A percentile compares a stretch with the other conserved stretches of the same genome.
phyloP scores from a whole-genome alignment of 345 rosid genomes.

The Cardamine occulta region DNA sequence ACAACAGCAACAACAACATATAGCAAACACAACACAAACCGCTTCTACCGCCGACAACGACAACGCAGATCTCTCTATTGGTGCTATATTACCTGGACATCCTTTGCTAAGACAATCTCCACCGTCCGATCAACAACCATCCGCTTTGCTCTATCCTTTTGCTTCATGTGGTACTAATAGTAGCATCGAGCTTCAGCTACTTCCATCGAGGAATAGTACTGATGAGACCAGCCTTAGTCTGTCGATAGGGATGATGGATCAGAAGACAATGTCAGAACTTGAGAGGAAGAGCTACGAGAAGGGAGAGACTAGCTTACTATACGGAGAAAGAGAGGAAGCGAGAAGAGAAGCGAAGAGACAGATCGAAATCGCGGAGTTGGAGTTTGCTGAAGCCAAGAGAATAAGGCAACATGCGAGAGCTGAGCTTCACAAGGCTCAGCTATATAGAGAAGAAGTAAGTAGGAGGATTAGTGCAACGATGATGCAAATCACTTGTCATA shows the following conservation, averaged over 20 bases:
- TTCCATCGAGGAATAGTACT: constrained; percentile 29
- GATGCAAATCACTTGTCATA: constrained; percentile 76
- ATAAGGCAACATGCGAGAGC: constrained; percentile 88
- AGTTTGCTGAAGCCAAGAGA: constrained; percentile 80
- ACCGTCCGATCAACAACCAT: constrained; percentile 27
- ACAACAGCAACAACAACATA: constrained; percentile 46
- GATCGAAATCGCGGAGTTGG: constrained; percentile 79
- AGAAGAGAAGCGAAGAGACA: constrained; percentile 66
- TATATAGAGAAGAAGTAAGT: constrained; percentile 64
- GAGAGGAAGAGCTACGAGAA: constrained; percentile 30
- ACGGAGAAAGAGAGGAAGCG: constrained; percentile 65
- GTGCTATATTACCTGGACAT: constrained; percentile 47
- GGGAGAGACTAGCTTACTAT: constrained; percentile 51
- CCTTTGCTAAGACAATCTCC: constrained; percentile 48
- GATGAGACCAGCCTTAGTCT: constrained; percentile 44
- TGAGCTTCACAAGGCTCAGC: constrained; percentile 74
- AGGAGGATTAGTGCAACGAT: constrained; percentile 69
- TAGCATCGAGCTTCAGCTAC: constrained; percentile 44
- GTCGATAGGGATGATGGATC: constrained; percentile 44
- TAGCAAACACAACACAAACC: constrained; percentile 34
- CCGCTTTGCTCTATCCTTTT: constrained; percentile 30
- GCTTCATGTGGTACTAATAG: constrained; percentile 20
- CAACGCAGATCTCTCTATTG: constrained; percentile 53
- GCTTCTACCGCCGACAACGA: constrained; percentile 60
- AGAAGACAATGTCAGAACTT: constrained; percentile 23